These are phyloP conservation scores for Chytriomyces sp. DNA, from an alignment of 192 early-diverging fungal species.

Conservation along the genomic window DNA sequence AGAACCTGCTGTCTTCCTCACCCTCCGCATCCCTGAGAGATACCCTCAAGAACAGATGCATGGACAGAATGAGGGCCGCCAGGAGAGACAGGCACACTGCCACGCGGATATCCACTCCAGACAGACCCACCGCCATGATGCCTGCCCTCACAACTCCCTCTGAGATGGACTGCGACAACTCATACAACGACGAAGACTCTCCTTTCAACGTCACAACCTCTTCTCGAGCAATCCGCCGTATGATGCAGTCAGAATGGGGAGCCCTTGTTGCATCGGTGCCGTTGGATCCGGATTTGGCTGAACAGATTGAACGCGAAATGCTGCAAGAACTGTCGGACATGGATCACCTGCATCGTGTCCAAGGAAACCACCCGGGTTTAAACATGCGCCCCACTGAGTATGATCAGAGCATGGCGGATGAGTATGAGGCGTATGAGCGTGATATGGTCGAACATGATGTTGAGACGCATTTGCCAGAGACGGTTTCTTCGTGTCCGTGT, in stretches of 20 bases:
- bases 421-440: background rate
- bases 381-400: background rate
- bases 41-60: background rate
- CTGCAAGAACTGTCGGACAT: slow-evolving; percentile 9
- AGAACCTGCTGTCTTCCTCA: background rate
- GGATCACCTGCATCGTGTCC: slow-evolving; percentile 9
- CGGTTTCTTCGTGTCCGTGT: background rate
- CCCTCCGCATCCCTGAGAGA: background rate
- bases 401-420: background rate
- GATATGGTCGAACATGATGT: background rate
- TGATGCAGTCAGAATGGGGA: background rate
- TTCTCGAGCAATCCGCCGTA: background rate
- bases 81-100: background rate
- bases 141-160: too few relatives aligned
- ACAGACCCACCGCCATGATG: background rate
- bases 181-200: background rate
- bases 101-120: background rate
- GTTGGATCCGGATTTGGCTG: slow-evolving; percentile 15
- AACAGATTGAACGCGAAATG: slow-evolving; percentile 22
- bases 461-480: background rate
- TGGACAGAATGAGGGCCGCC: background rate
- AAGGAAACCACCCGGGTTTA: background rate
- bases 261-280: background rate
- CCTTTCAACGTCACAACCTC: background rate
- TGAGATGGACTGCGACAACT: background rate